A percentile compares a stretch with the other conserved stretches of the same genome.
Conservation (phyloP, 2,329 filamentous ascomycete species). For the Calonectria henricotiae region DNA sequence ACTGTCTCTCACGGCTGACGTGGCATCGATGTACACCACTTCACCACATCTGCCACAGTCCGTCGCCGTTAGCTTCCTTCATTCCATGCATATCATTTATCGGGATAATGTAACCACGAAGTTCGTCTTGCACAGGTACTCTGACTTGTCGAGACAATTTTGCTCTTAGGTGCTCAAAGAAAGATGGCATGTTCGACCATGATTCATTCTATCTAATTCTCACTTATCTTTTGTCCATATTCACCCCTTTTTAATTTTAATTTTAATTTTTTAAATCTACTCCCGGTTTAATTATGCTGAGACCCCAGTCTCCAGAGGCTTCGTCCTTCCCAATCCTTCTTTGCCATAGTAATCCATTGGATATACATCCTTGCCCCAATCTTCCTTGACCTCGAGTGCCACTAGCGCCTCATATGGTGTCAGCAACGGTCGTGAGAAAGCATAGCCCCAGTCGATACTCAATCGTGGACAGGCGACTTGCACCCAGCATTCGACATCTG, state of each 20-base stretch:
- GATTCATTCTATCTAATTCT: not conserved
- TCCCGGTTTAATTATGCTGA: constrained; percentile 40
- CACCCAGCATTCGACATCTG: constrained; percentile 97
- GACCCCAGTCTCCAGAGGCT: constrained; percentile 58
- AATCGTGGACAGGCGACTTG: constrained; percentile 97
- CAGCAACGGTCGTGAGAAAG: constrained; percentile 88
- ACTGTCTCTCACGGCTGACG: too few species aligned
- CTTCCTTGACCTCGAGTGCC: constrained; percentile 84
- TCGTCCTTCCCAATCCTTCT: constrained; percentile 90
- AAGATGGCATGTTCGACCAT: not conserved
- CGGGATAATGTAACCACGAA: not conserved
- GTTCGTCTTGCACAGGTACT: not conserved
- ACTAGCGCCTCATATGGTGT: constrained; percentile 97
- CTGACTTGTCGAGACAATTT: not conserved
- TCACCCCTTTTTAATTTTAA: not conserved
- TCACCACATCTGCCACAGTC: not conserved
- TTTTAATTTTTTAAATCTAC: not conserved
- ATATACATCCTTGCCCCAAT: constrained; percentile 85
- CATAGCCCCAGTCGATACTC: constrained; percentile 99
- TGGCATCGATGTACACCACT: not conserved
- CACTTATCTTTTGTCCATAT: not conserved
- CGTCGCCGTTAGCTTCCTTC: not conserved
- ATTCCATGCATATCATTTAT: not conserved
- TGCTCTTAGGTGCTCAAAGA: not conserved
- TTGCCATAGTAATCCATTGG: constrained; percentile 99